Evolutionary conservation across 176 grass and related monocot species (phyloP).

Genomic region (Rhynchospora breviuscula): DNA sequence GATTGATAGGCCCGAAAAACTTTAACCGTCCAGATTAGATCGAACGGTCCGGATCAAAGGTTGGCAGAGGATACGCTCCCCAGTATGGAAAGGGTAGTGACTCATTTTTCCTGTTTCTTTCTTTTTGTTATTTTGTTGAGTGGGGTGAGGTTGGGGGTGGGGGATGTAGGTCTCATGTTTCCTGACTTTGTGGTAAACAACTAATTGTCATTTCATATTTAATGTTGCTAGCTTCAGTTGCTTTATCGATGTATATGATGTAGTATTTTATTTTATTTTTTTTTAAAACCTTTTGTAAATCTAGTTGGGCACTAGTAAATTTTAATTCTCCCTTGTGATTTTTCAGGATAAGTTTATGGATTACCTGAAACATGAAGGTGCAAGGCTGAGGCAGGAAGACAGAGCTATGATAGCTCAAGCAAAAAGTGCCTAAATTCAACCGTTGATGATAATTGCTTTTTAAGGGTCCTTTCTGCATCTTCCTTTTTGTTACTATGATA

Average conservation of each 20-base stretch:
- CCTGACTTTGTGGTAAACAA: not conserved
- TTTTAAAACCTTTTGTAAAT: not conserved
- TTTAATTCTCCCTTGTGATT: not conserved
- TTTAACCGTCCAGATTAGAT: too few relatives aligned
- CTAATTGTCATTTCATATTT: not conserved
- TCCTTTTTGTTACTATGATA: not conserved
- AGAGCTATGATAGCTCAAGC: slow-evolving; percentile 27
- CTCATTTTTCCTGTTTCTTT: not conserved
- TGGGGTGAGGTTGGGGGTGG: too few relatives aligned
- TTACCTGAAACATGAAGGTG: slow-evolving; percentile 30
- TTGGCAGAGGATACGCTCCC: too few relatives aligned
- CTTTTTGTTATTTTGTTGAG: not conserved
- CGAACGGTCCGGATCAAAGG: too few relatives aligned
- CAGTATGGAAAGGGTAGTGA: not conserved
- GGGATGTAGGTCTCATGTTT: not conserved
- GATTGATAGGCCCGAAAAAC: too few relatives aligned
- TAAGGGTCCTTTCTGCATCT: not conserved
- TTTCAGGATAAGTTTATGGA: slow-evolving; percentile 28
- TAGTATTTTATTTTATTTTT: not conserved
- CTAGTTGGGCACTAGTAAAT: not conserved
- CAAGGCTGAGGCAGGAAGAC: slow-evolving; percentile 40
- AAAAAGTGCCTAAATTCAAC: slow-evolving; percentile 9
- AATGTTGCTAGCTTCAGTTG: not conserved
- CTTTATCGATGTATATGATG: not conserved
- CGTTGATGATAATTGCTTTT: not conserved